Conservation (phyloP, 371 early-diverging fungal genomes). For the Mortierella sp. region DNA sequence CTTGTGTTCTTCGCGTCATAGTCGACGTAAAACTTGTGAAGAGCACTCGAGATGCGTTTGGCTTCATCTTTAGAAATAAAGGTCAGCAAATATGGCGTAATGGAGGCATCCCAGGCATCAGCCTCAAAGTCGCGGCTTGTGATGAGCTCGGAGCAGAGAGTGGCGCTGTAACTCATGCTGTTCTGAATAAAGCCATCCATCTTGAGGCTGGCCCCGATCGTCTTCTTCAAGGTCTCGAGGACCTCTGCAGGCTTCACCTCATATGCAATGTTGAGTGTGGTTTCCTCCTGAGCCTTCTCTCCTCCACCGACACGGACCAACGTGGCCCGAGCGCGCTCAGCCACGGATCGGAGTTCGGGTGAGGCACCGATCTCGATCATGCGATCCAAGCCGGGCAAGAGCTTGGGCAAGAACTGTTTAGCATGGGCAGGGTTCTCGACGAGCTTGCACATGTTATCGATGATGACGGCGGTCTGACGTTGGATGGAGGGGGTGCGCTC, state of each 20-base stretch:
- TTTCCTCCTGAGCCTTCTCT: slow-evolving; percentile 52
- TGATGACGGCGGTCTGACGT: slow-evolving; percentile 86
- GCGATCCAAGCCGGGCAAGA: slow-evolving; percentile 82
- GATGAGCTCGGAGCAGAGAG: slow-evolving; percentile 62
- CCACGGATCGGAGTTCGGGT: slow-evolving; percentile 83
- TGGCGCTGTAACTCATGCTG: slow-evolving; percentile 59
- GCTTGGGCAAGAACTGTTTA: slow-evolving; percentile 83
- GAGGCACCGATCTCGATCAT: slow-evolving; percentile 83
- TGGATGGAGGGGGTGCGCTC: slow-evolving; percentile 73
- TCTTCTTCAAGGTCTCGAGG: slow-evolving; percentile 34
- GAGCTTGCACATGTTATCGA: slow-evolving; percentile 89
- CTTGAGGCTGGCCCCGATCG: slow-evolving; percentile 39
- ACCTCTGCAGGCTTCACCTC: slow-evolving; percentile 39
- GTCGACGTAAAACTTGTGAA: slow-evolving; percentile 58
- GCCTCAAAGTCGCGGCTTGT: slow-evolving; percentile 64
- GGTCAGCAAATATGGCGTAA: slow-evolving; percentile 69
- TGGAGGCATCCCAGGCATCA: slow-evolving; percentile 61
- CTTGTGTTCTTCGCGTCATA: slow-evolving; percentile 60
- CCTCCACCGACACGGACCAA: slow-evolving; percentile 70
- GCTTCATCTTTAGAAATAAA: slow-evolving; percentile 60
- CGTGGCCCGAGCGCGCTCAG: slow-evolving; percentile 67
- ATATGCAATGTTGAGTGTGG: slow-evolving; percentile 35
- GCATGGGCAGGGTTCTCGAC: slow-evolving; percentile 84
- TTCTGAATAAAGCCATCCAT: slow-evolving; percentile 59
- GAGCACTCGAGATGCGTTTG: slow-evolving; percentile 48